These are phyloP conservation scores for Pyrenula massariospora DNA, from an alignment of 495 filamentous ascomycete genomes.

Conservation along the genomic window DNA sequence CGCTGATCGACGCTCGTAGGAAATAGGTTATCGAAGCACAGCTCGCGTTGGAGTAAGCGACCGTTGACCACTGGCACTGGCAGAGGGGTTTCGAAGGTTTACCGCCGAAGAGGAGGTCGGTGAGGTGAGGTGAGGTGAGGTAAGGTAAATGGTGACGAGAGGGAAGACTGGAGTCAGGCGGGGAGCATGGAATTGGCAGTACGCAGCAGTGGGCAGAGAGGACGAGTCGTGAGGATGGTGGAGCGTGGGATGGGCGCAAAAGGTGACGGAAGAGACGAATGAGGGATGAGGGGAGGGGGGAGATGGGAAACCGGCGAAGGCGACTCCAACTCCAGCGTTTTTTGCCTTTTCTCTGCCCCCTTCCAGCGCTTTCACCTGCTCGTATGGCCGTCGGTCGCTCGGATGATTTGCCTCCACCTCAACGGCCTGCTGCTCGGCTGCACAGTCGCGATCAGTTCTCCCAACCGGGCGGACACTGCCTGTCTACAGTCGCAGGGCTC, in stretches of 20 bases:
- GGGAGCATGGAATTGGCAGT: background rate
- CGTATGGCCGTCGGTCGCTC: background rate
- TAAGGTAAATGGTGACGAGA: conserved; percentile 1
- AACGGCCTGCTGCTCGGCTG: background rate
- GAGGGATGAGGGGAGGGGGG: no score
- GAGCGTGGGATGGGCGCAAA: background rate
- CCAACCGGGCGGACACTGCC: background rate
- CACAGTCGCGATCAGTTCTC: background rate
- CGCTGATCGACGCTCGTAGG: no score
- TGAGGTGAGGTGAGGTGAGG: background rate
- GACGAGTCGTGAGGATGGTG: conserved; percentile 3
- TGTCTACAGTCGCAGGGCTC: background rate
- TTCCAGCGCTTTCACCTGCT: background rate
- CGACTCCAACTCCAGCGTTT: background rate
- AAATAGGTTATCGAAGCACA: no score
- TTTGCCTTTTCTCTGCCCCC: background rate
- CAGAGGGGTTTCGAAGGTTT: no score
- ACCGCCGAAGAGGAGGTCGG: no score
- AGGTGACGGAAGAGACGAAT: background rate
- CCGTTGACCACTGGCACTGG: no score
- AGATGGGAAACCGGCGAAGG: background rate
- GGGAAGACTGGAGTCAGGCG: background rate
- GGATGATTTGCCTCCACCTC: background rate
- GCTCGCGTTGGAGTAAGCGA: no score
- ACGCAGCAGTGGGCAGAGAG: background rate